Conservation (phyloP, 2,329 filamentous ascomycete species). For the Aspergillus candidus region DNA sequence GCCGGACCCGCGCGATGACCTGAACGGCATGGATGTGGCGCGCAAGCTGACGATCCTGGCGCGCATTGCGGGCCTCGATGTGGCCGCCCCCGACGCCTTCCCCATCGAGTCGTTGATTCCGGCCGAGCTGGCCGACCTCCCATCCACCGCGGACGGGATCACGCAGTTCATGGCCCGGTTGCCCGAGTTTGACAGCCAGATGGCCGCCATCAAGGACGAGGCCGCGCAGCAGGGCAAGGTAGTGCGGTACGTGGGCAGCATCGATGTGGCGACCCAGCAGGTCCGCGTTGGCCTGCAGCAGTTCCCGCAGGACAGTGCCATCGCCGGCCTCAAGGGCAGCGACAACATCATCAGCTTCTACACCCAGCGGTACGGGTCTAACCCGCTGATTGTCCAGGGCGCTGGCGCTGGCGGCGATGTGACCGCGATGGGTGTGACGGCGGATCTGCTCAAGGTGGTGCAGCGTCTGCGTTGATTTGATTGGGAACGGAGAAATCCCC, state of each 20-base stretch:
- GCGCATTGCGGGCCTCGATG: constrained; percentile 70
- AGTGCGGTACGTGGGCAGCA: constrained; percentile 86
- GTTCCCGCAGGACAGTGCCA: constrained; percentile 81
- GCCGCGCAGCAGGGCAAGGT: constrained; percentile 86
- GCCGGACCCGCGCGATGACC: constrained; percentile 77
- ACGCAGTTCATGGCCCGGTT: constrained; percentile 81
- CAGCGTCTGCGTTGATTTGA: constrained; percentile 54
- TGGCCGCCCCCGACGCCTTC: constrained; percentile 81
- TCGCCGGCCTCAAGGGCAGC: constrained; percentile 90
- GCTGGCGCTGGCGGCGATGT: constrained; percentile 91
- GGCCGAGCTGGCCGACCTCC: constrained; percentile 69
- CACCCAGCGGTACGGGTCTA: constrained; percentile 85
- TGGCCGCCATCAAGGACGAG: constrained; percentile 81
- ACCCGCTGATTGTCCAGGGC: constrained; percentile 90
- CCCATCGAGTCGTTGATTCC: constrained; percentile 93
- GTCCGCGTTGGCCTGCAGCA: constrained; percentile 91
- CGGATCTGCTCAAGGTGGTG: constrained; percentile 83
- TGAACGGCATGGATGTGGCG: constrained; percentile 87
- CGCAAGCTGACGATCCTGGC: constrained; percentile 93
- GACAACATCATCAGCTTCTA: constrained; percentile 99
- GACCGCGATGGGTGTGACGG: constrained; percentile 96
- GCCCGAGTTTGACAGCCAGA: constrained; percentile 76
- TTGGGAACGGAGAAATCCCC: too few species aligned
- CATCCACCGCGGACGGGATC: constrained; percentile 51
- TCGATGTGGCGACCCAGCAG: constrained; percentile 71